Percentiles rank a stretch among this genome's conserved stretches.
Conservation (phyloP, 768 basidiomycete species). For the Russula sp. region DNA sequence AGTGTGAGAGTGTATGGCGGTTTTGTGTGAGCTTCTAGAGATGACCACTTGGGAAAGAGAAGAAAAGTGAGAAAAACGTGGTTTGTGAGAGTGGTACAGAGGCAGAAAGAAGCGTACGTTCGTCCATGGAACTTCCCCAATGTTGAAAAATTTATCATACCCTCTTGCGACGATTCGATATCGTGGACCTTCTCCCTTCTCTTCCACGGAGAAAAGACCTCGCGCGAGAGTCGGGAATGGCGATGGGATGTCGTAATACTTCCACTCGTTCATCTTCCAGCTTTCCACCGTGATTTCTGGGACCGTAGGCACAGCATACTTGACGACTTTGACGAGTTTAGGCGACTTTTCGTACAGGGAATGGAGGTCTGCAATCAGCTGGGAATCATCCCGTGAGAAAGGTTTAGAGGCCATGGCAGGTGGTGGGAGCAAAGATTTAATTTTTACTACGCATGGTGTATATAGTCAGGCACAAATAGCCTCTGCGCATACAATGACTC, state of each 20-base stretch:
- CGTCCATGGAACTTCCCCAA: constrained; percentile 94
- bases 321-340: constrained; percentile 62
- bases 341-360: constrained; percentile 52
- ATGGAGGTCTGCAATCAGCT: constrained; percentile 56
- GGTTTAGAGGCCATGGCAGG: constrained; percentile 31
- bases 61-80: background rate
- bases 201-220: constrained; percentile 75
- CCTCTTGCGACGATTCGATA: constrained; percentile 80
- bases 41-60: constrained; percentile 60
- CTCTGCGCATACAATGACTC: no score
- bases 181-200: constrained; percentile 36
- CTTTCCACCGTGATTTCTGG: constrained; percentile 58
- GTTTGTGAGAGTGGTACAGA: background rate
- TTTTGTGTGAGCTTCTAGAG: constrained; percentile 63
- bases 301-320: constrained; percentile 57
- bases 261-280: constrained; percentile 99
- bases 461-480: no score
- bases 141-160: constrained; percentile 99
- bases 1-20: constrained; percentile 83
- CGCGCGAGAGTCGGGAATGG: constrained; percentile 95
- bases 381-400: constrained; percentile 48
- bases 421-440: background rate
- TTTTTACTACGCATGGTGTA: no score
- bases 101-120: constrained; percentile 53
- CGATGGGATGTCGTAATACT: constrained; percentile 84